phyloP scores from a whole-genome alignment of 164 flowering plant genomes.

The Magnolia kwangsiensis region DNA sequence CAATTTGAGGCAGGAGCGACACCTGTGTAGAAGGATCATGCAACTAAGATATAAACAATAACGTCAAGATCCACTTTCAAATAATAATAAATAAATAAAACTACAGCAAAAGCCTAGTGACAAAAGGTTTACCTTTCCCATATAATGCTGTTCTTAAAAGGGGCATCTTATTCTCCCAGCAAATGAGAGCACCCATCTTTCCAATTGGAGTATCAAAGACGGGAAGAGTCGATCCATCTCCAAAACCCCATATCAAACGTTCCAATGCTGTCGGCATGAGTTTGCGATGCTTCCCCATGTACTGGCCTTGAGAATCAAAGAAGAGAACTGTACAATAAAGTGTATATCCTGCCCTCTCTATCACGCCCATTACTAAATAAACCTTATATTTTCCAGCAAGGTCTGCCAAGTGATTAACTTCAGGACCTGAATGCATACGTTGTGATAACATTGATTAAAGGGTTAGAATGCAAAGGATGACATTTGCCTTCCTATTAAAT shows the following conservation, averaged over 20 bases:
- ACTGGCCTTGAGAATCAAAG: constrained; percentile 82
- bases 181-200: constrained; percentile 87
- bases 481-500: no score
- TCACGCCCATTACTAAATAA: constrained; percentile 79
- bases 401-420: constrained; percentile 83
- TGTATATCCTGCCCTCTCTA: constrained; percentile 92
- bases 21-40: no score
- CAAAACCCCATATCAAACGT: constrained; percentile 92
- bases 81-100: no score
- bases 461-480: no score
- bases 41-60: no score
- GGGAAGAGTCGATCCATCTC: constrained; percentile 92
- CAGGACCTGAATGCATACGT: constrained; percentile 56
- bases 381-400: constrained; percentile 94
- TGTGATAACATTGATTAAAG: no score
- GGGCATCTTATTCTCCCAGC: constrained; percentile 99
- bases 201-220: constrained; percentile 86
- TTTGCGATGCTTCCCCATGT: constrained; percentile 91
- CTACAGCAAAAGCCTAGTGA: no score
- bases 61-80: no score
- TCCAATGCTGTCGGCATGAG: constrained; percentile 91
- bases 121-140: constrained; percentile 65
- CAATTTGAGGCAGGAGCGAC: no score
- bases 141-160: constrained; percentile 89
- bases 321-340: constrained; percentile 82